Evolutionary conservation across 2,329 filamentous ascomycete species (phyloP), one percentile per base, ranked within the genome.

Genomic region (Cucurbitaria berberidis): DNA sequence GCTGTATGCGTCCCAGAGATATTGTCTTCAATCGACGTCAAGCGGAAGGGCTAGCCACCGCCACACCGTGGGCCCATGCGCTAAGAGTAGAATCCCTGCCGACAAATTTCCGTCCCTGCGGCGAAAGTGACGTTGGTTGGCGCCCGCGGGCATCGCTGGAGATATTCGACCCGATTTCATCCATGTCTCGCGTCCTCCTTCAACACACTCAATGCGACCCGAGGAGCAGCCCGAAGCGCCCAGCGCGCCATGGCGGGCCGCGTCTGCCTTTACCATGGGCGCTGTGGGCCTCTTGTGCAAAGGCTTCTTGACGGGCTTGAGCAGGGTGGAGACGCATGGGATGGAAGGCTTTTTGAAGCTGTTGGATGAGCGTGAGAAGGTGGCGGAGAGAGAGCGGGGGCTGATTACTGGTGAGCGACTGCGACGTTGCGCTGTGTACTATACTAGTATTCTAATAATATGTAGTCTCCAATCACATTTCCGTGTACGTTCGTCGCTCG

Each of bases 391-490:
- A 59, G 80, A 88, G 51, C 84, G 87, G 65, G 95, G 93, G 16
- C 81, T 98, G 55, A 82, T 98, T 56, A 98, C 93, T 60, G 90
- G 89, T 91, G 78, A 55, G 79, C 51, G 42, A 40, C 40, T 45
- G 34, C n/a, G 11, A 21, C 18, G 35, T 16, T 13, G 18, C 9
- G 11, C 3, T 18, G 18, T 16, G 13, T 13, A 42, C 52, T 53
- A 42, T 27, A 38, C 15, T 16, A 47, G 56, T 38, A 38, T 54
- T 52, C 61, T 67, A 45, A 69, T 40, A 36, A 24, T 51, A 40
- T 48, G 51, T 65, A 92, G 91, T 95, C 30, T 93, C 89, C 43
- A 96, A 96, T 75, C 91, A 96, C 79, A 84, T 91, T 62, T 92
- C 89, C 74, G 88, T 96, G 90, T 95, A 88, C 77, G 89, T 88